A percentile compares a stretch with the other conserved stretches of the same genome.
phyloP scores from a whole-genome alignment of 768 basidiomycete genomes.

The Kockovaella imperatae region DNA sequence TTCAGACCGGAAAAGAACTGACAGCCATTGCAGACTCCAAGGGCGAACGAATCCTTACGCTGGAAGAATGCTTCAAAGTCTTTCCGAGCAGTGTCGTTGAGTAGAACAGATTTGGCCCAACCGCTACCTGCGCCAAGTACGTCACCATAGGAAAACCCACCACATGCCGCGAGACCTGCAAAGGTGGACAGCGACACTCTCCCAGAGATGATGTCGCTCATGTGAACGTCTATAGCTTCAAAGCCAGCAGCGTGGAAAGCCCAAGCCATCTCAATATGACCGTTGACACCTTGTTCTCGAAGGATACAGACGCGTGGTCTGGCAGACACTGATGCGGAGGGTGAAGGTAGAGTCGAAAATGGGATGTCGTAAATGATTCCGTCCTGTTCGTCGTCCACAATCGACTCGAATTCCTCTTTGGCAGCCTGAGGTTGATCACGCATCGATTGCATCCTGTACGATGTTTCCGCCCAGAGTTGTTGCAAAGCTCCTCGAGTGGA shows the following conservation, averaged over 20 bases:
- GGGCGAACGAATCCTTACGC: constrained; percentile 70
- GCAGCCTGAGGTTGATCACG: constrained; percentile 76
- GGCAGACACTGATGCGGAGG: constrained; percentile 44
- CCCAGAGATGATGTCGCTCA: constrained; percentile 88
- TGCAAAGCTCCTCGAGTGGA: constrained; percentile 66
- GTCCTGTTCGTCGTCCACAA: constrained; percentile 53
- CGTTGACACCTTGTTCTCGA: constrained; percentile 97
- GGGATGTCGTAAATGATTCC: constrained; percentile 73
- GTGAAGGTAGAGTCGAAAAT: constrained; percentile 38
- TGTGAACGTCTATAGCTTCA: constrained; percentile 91
- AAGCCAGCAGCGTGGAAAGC: constrained; percentile 90
- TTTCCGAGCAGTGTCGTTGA: constrained; percentile 64
- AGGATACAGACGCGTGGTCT: constrained; percentile 85
- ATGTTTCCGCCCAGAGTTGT: constrained; percentile 87
- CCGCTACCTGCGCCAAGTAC: constrained; percentile 95
- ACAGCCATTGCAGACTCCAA: constrained; percentile 97
- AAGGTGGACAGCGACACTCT: constrained; percentile 58
- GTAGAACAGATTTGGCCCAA: constrained; percentile 92
- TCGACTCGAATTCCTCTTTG: constrained; percentile 71
- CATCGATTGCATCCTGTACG: constrained; percentile 78
- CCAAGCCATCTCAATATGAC: constrained; percentile 98
- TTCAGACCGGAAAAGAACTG: constrained; percentile 87
- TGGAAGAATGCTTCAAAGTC: constrained; percentile 78
- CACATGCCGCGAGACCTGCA: constrained; percentile 87
- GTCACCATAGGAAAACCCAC: constrained; percentile 98